These are phyloP conservation scores for Aphanoascus verrucosus DNA, from an alignment of 2,329 filamentous ascomycete species.

Conservation along the genomic window DNA sequence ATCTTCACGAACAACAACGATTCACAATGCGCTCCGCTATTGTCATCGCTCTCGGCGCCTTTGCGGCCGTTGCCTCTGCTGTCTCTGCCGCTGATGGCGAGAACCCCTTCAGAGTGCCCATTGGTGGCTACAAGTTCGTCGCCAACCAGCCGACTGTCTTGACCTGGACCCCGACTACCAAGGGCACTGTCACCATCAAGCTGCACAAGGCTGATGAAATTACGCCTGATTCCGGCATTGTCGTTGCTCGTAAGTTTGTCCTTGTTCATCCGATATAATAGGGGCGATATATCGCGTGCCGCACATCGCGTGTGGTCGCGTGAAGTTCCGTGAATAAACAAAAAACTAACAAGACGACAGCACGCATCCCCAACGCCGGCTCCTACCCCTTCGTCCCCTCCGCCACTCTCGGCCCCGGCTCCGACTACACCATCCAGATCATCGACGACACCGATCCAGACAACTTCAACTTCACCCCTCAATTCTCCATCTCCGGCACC, in stretches of 20 bases:
- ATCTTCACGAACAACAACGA: neutral
- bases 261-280: no score
- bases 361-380: constrained; percentile 40
- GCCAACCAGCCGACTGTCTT: constrained; percentile 40
- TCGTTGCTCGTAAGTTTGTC: constrained; percentile 36
- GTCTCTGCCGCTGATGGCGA: constrained; percentile 29
- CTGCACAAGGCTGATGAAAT: constrained; percentile 37
- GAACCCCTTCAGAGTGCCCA: constrained; percentile 42
- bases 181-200: constrained; percentile 43
- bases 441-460: constrained; percentile 36
- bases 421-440: constrained; percentile 46
- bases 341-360: constrained; percentile 23
- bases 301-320: no score
- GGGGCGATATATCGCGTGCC: no score
- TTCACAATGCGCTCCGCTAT: constrained; percentile 37
- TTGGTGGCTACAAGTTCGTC: constrained; percentile 34
- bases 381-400: constrained; percentile 41
- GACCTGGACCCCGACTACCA: constrained; percentile 41
- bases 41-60: constrained; percentile 35
- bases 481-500: constrained; percentile 41
- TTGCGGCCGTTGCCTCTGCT: constrained; percentile 38
- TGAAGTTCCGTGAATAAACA: neutral
- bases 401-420: constrained; percentile 31
- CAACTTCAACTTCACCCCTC: constrained; percentile 43
- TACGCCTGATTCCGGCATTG: constrained; percentile 32